Evolutionary conservation across 1,284 basidiomycete genomes (phyloP).

Genomic region (Apiotrichum sp.): DNA sequence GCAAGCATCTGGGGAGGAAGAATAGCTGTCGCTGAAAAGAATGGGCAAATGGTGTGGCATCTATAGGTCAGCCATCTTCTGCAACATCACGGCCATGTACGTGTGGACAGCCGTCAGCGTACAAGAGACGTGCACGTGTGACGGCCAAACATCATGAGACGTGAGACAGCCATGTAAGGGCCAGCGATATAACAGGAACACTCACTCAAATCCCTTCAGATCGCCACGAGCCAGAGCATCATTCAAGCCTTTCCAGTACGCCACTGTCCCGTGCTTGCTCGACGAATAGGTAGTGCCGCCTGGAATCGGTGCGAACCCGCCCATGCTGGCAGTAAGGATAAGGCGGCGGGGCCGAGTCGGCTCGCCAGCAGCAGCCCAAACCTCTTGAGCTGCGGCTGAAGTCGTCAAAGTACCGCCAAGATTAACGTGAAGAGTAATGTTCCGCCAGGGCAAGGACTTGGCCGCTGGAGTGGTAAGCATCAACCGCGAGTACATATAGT

Average conservation of each 20-base stretch:
- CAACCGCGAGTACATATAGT: background rate
- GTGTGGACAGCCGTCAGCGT: too few species aligned
- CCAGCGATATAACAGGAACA: background rate
- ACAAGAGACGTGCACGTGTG: too few species aligned
- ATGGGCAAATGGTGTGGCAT: constrained; percentile 25
- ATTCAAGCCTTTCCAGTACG: constrained; percentile 19
- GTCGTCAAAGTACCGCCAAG: constrained; percentile 19
- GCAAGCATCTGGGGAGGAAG: constrained; percentile 1
- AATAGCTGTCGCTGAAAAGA: constrained; percentile 17
- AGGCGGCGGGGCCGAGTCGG: constrained; percentile 4
- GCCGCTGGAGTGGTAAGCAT: background rate
- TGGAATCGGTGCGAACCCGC: constrained; percentile 19
- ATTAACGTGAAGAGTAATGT: constrained; percentile 21
- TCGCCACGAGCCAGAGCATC: constrained; percentile 6
- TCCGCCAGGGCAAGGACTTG: background rate
- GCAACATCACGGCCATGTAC: background rate
- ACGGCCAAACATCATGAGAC: too few species aligned
- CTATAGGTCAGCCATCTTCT: constrained; percentile 4
- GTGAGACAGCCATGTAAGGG: too few species aligned
- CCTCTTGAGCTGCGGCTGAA: constrained; percentile 13
- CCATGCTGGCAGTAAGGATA: constrained; percentile 22
- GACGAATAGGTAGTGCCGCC: constrained; percentile 14
- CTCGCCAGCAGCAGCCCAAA: constrained; percentile 7
- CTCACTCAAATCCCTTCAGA: constrained; percentile 17
- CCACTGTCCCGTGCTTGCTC: constrained; percentile 22